Evolutionary conservation across 805 yeast species (phyloP).

Genomic region (Scheffersomyces ergatensis): DNA sequence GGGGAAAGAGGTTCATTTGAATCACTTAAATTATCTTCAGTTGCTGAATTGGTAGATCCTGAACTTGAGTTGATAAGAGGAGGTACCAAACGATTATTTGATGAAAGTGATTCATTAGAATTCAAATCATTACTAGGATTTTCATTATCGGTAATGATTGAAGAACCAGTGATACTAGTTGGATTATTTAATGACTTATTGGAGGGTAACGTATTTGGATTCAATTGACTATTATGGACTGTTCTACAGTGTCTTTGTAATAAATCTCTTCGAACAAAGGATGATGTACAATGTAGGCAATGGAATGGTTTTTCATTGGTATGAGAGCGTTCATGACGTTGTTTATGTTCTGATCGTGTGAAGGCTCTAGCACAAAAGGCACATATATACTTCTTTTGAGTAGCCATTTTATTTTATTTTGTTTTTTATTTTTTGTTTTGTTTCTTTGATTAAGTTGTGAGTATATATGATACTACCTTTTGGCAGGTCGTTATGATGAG

Average conservation of each 20-base stretch:
- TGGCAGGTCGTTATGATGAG: not conserved
- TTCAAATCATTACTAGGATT: no score
- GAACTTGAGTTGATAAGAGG: conserved; percentile 1
- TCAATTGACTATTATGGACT: conserved; percentile 51
- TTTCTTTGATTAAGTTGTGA: not conserved
- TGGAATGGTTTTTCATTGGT: conserved; percentile 79
- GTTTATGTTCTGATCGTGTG: conserved; percentile 75
- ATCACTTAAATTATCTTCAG: not conserved
- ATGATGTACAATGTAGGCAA: conserved; percentile 65
- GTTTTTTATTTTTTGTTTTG: no score
- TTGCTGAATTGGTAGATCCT: not conserved
- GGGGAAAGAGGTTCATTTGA: not conserved
- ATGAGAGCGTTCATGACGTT: conserved; percentile 77
- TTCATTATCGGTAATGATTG: no score
- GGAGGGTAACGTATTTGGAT: conserved; percentile 6
- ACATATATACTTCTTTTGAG: conserved; percentile 70
- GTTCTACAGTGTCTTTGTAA: conserved; percentile 77
- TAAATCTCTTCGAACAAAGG: conserved; percentile 76
- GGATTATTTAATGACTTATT: conserved; percentile 10
- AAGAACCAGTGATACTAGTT: not conserved
- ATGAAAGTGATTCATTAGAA: no score
- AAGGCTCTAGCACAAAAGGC: conserved; percentile 78
- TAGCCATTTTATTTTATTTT: conserved; percentile 18
- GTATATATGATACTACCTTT: no score
- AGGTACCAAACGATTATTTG: conserved; percentile 2